Conservation (phyloP, 2,329 filamentous ascomycete species). For the Endothia cerciana region DNA sequence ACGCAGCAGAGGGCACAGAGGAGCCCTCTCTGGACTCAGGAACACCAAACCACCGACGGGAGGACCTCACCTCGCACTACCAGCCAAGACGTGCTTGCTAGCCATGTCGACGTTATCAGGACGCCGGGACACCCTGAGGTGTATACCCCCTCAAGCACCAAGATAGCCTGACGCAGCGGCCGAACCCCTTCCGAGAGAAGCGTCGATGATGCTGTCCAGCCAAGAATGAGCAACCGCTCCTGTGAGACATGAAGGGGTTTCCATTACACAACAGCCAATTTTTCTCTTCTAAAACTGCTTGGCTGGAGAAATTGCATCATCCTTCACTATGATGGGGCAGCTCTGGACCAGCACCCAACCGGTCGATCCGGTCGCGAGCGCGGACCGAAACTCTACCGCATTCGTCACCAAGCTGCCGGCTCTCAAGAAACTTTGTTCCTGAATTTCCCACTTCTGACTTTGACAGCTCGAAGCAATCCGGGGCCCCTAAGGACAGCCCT, state of each 20-base stretch:
- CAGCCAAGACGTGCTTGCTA: background rate
- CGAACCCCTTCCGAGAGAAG: background rate
- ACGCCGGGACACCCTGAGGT: background rate
- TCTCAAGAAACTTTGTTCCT: constrained; percentile 19
- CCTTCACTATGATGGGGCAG: constrained; percentile 22
- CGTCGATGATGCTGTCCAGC: constrained; percentile 21
- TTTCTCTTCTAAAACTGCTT: background rate
- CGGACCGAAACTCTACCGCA: constrained; percentile 7
- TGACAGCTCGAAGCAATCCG: constrained; percentile 8
- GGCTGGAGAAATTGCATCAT: constrained; percentile 26
- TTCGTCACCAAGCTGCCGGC: constrained; percentile 3
- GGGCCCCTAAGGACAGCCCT: constrained; percentile 15
- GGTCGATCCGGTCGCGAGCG: constrained; percentile 6
- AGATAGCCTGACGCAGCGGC: too few species aligned
- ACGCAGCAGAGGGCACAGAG: background rate
- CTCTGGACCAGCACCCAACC: constrained; percentile 13
- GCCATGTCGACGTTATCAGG: constrained; percentile 4
- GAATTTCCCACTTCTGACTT: constrained; percentile 5
- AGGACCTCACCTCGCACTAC: background rate
- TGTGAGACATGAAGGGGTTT: constrained; percentile 16
- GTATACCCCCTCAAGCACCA: background rate
- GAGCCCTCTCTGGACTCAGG: background rate
- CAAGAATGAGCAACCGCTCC: constrained; percentile 23
- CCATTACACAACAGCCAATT: constrained; percentile 22
- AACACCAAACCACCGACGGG: background rate